Evolutionary conservation across 2,329 filamentous ascomycete genomes (phyloP).

Genomic region (Uncinocarpus reesii): DNA sequence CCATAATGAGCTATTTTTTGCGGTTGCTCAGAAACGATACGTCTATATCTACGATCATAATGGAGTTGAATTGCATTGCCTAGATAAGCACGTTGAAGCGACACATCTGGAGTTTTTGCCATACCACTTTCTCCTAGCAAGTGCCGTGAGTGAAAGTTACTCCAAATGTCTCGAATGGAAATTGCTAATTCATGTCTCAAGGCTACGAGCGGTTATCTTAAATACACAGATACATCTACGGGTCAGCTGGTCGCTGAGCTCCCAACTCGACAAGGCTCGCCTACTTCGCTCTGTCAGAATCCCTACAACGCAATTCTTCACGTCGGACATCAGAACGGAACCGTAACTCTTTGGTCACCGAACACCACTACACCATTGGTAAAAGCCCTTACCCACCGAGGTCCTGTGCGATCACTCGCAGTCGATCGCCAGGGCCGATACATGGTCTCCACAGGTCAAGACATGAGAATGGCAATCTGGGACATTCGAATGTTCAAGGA

Average conservation of each 20-base stretch:
- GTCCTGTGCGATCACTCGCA: slow-evolving; percentile 74
- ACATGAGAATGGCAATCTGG: slow-evolving; percentile 88
- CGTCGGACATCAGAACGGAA: slow-evolving; percentile 87
- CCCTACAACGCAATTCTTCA: slow-evolving; percentile 86
- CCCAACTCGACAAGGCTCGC: slow-evolving; percentile 71
- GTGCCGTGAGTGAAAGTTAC: slow-evolving; percentile 50
- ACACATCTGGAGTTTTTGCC: slow-evolving; percentile 91
- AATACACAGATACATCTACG: slow-evolving; percentile 92
- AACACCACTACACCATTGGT: slow-evolving; percentile 79
- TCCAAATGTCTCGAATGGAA: neutral
- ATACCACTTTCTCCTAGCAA: slow-evolving; percentile 88
- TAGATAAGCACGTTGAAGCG: slow-evolving; percentile 83
- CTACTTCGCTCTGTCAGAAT: slow-evolving; percentile 77
- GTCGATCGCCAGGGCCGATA: slow-evolving; percentile 85
- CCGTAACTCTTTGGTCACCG: slow-evolving; percentile 90
- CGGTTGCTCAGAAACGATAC: slow-evolving; percentile 90
- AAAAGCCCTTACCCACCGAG: slow-evolving; percentile 79
- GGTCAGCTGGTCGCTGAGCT: slow-evolving; percentile 80
- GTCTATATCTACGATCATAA: slow-evolving; percentile 92
- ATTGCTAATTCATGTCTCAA: slow-evolving; percentile 26
- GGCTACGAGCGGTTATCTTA: slow-evolving; percentile 71
- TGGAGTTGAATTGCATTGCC: slow-evolving; percentile 83
- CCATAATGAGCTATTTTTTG: slow-evolving; percentile 87
- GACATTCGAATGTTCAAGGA: slow-evolving; percentile 91
- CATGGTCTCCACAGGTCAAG: slow-evolving; percentile 89